Evolutionary conservation across 202 grass and related monocot species (phyloP).

Genomic region (Saccharum hybrid): DNA sequence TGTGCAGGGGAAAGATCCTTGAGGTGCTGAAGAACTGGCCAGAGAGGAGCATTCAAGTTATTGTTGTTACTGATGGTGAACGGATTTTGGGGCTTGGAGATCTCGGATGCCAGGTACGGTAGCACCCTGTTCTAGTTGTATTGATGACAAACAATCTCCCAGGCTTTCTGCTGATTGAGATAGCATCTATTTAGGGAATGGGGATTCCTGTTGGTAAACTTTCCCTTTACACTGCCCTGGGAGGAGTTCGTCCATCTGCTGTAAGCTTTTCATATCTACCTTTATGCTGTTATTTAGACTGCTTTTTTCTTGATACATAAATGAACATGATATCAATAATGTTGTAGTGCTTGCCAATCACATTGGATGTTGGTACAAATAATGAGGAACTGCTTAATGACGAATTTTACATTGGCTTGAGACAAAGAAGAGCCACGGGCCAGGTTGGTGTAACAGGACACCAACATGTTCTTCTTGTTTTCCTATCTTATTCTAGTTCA

Average conservation of each 20-base stretch:
- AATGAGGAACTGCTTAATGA: constrained; percentile 84
- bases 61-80: constrained; percentile 94
- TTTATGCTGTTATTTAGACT: background rate
- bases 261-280: constrained; percentile 54
- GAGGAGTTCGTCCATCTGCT: constrained; percentile 91
- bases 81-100: constrained; percentile 95
- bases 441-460: constrained; percentile 52
- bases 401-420: constrained; percentile 94
- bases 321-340: constrained; percentile 36
- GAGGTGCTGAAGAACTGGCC: constrained; percentile 94
- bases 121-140: constrained; percentile 26
- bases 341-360: constrained; percentile 91
- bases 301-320: constrained; percentile 32
- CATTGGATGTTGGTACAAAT: constrained; percentile 96
- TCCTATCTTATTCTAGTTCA: constrained; percentile 25
- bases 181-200: constrained; percentile 74
- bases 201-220: constrained; percentile 98
- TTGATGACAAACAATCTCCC: background rate
- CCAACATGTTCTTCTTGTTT: constrained; percentile 36
- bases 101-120: constrained; percentile 97
- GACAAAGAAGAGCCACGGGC: constrained; percentile 79
- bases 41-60: constrained; percentile 95
- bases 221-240: constrained; percentile 92
- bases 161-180: constrained; percentile 47
- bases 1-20: constrained; percentile 80